Evolutionary conservation across 1,284 basidiomycete genomes (phyloP).

Genomic region (Fereydounia khargensis): DNA sequence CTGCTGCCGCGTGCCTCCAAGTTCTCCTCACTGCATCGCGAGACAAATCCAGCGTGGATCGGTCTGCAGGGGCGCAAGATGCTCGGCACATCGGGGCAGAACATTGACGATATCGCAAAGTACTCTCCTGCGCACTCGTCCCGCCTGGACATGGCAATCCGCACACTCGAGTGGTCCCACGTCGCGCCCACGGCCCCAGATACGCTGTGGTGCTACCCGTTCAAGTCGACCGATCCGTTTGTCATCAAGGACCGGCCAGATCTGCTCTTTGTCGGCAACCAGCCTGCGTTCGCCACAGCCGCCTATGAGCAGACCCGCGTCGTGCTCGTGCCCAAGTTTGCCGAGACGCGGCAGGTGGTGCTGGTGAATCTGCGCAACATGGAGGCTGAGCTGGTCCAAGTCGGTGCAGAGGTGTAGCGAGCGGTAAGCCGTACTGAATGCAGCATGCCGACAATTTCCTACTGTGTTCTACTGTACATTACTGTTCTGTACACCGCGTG

Average conservation of each 20-base stretch:
- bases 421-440: too few relatives aligned
- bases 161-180: slow-evolving; percentile 88
- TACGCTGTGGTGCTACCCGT: slow-evolving; percentile 96
- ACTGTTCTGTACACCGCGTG: too few relatives aligned
- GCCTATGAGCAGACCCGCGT: slow-evolving; percentile 65
- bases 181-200: slow-evolving; percentile 97
- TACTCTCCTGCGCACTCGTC: slow-evolving; percentile 61
- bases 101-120: slow-evolving; percentile 90
- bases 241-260: slow-evolving; percentile 79
- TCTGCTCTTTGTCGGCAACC: slow-evolving; percentile 88
- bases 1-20: slow-evolving; percentile 71
- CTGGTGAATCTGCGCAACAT: slow-evolving; percentile 67
- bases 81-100: slow-evolving; percentile 83
- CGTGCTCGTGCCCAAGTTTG: slow-evolving; percentile 80
- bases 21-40: slow-evolving; percentile 69
- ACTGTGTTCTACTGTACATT: too few relatives aligned
- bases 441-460: too few relatives aligned
- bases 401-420: too few relatives aligned
- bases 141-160: slow-evolving; percentile 70
- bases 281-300: slow-evolving; percentile 64
- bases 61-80: slow-evolving; percentile 63
- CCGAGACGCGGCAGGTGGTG: slow-evolving; percentile 66
- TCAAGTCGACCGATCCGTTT: slow-evolving; percentile 83
- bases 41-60: slow-evolving; percentile 89
- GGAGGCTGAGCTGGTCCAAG: slow-evolving; percentile 59